Evolutionary conservation across 352 stramenopile genomes (phyloP).

Genomic region (Salisapilia sapeloensis): DNA sequence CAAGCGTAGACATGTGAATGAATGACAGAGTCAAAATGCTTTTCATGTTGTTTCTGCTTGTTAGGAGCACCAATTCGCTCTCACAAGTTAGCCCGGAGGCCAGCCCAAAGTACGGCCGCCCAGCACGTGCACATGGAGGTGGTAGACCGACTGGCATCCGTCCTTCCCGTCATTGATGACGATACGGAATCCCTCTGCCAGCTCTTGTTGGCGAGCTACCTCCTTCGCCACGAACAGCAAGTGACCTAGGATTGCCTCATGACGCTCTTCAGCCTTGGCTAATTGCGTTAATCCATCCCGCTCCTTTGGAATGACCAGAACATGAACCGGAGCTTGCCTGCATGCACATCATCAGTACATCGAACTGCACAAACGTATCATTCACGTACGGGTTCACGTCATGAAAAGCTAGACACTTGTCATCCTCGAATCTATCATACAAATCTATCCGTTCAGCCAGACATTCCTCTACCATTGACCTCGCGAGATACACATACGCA

Average conservation of each 20-base stretch:
- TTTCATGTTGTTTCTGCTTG: not conserved
- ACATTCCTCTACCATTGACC: no score
- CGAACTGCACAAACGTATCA: not conserved
- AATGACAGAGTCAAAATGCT: not conserved
- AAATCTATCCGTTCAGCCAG: no score
- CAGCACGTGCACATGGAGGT: slow-evolving; percentile 91
- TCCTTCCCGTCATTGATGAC: slow-evolving; percentile 96
- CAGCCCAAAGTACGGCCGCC: slow-evolving; percentile 87
- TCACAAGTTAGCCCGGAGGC: slow-evolving; percentile 67
- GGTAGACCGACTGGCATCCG: slow-evolving; percentile 82
- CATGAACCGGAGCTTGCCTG: slow-evolving; percentile 90
- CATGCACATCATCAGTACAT: no score
- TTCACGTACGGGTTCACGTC: slow-evolving; percentile 96
- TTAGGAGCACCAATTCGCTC: not conserved
- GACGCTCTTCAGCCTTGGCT: slow-evolving; percentile 74
- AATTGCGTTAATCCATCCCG: slow-evolving; percentile 87
- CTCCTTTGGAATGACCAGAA: slow-evolving; percentile 96
- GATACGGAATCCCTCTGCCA: slow-evolving; percentile 88
- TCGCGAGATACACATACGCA: no score
- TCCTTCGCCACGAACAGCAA: slow-evolving; percentile 88
- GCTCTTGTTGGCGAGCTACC: slow-evolving; percentile 84
- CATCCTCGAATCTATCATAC: slow-evolving; percentile 96
- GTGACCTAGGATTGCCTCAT: slow-evolving; percentile 88
- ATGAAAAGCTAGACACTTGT: slow-evolving; percentile 93
- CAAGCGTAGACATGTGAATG: slow-evolving; percentile 10